Evolutionary conservation across 495 filamentous ascomycete genomes (phyloP).

Genomic region (Daldinia bambusicola): DNA sequence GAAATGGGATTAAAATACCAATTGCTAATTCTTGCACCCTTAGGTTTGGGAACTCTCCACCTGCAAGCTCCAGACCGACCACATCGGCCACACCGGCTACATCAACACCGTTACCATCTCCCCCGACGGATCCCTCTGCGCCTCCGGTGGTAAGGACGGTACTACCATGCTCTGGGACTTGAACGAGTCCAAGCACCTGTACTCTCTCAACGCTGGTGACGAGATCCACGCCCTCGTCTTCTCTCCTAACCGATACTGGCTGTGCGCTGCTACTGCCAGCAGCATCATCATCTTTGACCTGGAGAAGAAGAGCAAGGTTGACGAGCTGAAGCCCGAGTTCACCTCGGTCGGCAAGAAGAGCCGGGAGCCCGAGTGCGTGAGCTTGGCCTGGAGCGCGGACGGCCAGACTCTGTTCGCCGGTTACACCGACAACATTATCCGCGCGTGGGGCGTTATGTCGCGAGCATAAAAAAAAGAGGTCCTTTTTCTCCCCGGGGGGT

Average conservation of each 20-base stretch:
- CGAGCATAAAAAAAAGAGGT: conserved; percentile 67
- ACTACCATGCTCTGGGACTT: conserved; percentile 99
- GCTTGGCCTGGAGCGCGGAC: conserved; percentile 95
- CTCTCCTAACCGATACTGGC: conserved; percentile 99
- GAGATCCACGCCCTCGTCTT: conserved; percentile 99
- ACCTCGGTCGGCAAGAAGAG: conserved; percentile 97
- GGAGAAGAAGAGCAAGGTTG: conserved; percentile 99
- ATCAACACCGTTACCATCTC: conserved; percentile 99
- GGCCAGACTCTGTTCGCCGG: conserved; percentile 99
- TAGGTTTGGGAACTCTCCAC: conserved; percentile 99
- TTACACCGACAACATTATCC: conserved; percentile 99
- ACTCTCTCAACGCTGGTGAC: conserved; percentile 98
- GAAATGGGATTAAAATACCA: conserved; percentile 8
- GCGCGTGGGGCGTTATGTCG: conserved; percentile 98
- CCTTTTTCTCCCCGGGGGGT: conserved; percentile 42
- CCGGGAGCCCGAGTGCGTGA: conserved; percentile 97
- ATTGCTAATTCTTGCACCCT: conserved; percentile 26
- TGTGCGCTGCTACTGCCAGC: conserved; percentile 95
- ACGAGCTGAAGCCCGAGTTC: conserved; percentile 99
- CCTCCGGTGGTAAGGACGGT: conserved; percentile 99
- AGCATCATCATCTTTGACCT: conserved; percentile 99
- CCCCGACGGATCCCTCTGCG: conserved; percentile 98
- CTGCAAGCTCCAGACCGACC: conserved; percentile 99
- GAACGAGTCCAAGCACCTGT: conserved; percentile 99
- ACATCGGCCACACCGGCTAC: conserved; percentile 99